Evolutionary conservation across 2,329 filamentous ascomycete species (phyloP), one percentile per base, ranked within the genome.

Genomic region (Polychaeton citri): DNA sequence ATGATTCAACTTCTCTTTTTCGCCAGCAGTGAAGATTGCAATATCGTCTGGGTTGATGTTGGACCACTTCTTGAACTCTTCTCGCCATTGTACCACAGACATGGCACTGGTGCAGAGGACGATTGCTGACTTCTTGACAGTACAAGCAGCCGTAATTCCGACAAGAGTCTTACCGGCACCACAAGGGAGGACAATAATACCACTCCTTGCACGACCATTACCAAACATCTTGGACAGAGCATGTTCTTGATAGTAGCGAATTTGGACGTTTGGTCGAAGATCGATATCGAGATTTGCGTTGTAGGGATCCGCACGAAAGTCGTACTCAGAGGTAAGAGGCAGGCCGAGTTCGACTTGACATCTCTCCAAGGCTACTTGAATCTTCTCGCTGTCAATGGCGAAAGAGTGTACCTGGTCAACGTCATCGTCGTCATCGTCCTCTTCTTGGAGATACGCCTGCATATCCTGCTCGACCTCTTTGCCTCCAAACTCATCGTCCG

Each of bases 201-300:
- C 90, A 59, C 86, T 95, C 64, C 94, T 90, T 10, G 90, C 90
- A 60, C 90, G 80, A 34, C 88, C 88, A 54, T 98, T 98, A 54
- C 90, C 88, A 57, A 98, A 98, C 90, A 98, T 98, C 60, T 98
- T 98, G 64, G 84, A 93, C 7, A 98, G 67, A 46, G 86, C 93
- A 63, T 95, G 93, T 59, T 98, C 90, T 57, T 98, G 90, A 50
- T 98, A 98, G 65, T 74, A 79, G 55, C 88, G 78, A 55, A 96
- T 96, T 52, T 88, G 81, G 0, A 87, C 88, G 38, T 79, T 79
- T 0, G 88, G 87, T 49, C 82, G 82, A 33, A 96, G 67, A 56
- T 96, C 88, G 48, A 98, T 98, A 38, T 96, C 86, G 21, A 98
- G 66, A 34, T 84, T 94, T 1, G 88, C 75, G 51, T 96, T 98